Conservation (phyloP, 1,139 yeast species). For the Ogataea hybrid region DNA sequence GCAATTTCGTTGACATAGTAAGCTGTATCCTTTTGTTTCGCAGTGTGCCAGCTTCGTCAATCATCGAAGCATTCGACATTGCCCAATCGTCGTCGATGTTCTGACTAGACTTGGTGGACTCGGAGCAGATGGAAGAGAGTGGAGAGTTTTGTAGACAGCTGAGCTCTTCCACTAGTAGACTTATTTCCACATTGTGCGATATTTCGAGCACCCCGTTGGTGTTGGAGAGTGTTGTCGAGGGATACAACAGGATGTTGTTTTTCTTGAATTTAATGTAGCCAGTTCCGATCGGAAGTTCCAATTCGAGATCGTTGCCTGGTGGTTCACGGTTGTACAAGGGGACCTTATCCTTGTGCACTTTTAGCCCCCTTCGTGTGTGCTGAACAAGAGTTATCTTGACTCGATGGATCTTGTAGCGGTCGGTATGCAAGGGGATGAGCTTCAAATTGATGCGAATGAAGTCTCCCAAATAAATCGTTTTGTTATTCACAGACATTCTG, state of each 20-base stretch:
- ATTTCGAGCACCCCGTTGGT: constrained; percentile 2
- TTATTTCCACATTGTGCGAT: constrained; percentile 1
- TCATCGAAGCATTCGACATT: constrained; percentile 17
- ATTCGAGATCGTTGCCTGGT: background rate
- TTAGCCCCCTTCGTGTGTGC: constrained; percentile 1
- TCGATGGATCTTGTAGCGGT: constrained; percentile 19
- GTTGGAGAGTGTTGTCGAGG: constrained; percentile 4
- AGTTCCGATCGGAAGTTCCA: background rate
- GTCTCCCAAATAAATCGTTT: constrained; percentile 20
- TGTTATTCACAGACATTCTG: constrained; percentile 21
- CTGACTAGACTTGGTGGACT: background rate
- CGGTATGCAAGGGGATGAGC: constrained; percentile 23
- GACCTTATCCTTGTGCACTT: background rate
- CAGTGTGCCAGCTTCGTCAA: constrained; percentile 14
- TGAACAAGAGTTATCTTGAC: constrained; percentile 15
- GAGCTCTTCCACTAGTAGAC: constrained; percentile 1
- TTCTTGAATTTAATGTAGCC: background rate
- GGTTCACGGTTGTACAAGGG: background rate
- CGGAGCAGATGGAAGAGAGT: background rate
- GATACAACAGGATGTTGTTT: background rate
- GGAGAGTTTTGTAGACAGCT: background rate
- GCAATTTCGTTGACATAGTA: constrained; percentile 20
- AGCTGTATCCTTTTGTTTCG: constrained; percentile 23
- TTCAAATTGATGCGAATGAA: constrained; percentile 19
- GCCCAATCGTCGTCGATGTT: constrained; percentile 21